Percentiles rank a stretch among this genome's conserved stretches.
Conservation (phyloP, 2,329 filamentous ascomycete genomes). For the Cytospora paraplurivora region DNA sequence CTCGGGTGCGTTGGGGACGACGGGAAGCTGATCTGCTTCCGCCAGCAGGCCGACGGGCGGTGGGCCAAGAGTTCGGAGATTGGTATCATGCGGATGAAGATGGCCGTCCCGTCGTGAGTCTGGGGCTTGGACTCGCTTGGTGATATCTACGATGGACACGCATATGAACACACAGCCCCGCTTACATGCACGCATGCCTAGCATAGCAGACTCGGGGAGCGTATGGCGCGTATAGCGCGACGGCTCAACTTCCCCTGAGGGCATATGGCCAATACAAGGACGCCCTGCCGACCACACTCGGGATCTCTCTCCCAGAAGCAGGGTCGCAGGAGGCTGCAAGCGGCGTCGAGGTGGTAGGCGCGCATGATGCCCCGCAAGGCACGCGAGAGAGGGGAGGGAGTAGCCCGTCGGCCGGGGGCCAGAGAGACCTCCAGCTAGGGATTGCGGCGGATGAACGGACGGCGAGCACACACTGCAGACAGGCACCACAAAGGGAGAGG, state of each 20-base stretch:
- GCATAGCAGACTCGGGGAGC: background rate
- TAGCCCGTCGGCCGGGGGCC: background rate
- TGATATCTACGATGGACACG: background rate
- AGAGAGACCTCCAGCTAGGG: background rate
- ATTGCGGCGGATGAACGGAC: too few relatives aligned
- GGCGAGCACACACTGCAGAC: too few relatives aligned
- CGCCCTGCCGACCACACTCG: constrained; percentile 6
- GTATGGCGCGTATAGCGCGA: background rate
- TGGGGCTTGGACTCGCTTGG: background rate
- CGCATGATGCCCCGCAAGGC: constrained; percentile 13
- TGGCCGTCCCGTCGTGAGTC: constrained; percentile 47
- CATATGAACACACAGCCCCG: background rate
- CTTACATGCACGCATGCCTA: background rate
- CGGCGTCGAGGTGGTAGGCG: constrained; percentile 14
- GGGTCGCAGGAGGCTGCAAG: constrained; percentile 4
- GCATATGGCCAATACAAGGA: background rate
- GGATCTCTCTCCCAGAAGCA: constrained; percentile 13
- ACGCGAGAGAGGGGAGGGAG: background rate
- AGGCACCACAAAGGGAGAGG: too few relatives aligned
- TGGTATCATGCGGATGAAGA: constrained; percentile 57
- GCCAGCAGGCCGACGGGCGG: constrained; percentile 58
- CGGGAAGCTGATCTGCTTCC: constrained; percentile 64
- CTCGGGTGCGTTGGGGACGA: constrained; percentile 77
- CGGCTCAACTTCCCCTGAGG: background rate
- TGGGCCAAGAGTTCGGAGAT: constrained; percentile 65